Conservation (phyloP, 139 green algal genomes). For the Diplosphaera chodatii region DNA sequence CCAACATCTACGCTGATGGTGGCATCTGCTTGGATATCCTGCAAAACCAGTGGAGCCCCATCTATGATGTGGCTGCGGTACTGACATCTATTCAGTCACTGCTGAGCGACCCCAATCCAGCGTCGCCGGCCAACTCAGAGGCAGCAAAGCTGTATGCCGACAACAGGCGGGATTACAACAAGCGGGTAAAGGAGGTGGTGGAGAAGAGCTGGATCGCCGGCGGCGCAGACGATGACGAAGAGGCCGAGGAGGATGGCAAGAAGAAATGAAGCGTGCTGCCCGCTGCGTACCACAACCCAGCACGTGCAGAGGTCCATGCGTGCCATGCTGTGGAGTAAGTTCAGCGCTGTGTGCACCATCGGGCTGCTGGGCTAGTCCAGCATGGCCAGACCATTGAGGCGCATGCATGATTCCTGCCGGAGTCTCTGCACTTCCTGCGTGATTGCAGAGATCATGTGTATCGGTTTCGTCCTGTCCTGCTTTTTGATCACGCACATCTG, state of each 20-base stretch:
- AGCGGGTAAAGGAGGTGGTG: conserved; percentile 79
- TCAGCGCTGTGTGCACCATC: too few relatives aligned
- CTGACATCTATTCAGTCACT: conserved; percentile 97
- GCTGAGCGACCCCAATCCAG: conserved; percentile 95
- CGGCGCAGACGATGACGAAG: conserved; percentile 10
- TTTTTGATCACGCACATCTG: too few relatives aligned
- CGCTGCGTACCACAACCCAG: too few relatives aligned
- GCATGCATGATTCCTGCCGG: too few relatives aligned
- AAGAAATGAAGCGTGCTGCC: too few relatives aligned
- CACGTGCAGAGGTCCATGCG: too few relatives aligned
- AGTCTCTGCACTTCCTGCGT: too few relatives aligned
- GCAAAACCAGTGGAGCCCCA: conserved; percentile 98
- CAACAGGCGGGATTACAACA: conserved; percentile 88
- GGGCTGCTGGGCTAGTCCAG: too few relatives aligned
- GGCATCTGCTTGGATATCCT: conserved; percentile 98
- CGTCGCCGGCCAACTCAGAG: conserved; percentile 95
- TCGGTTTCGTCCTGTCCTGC: too few relatives aligned
- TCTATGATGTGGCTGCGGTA: conserved; percentile 96
- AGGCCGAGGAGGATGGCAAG: neutral
- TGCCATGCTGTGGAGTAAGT: too few relatives aligned
- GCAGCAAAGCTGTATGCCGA: conserved; percentile 88
- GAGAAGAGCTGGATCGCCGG: conserved; percentile 60
- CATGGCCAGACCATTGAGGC: too few relatives aligned
- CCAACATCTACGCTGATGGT: conserved; percentile 95
- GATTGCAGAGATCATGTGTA: too few relatives aligned